Percentiles rank a stretch among this genome's conserved stretches.
These are phyloP conservation scores for Colletotrichum sp. DNA, from an alignment of 2,329 filamentous ascomycete genomes.

Conservation along the genomic window DNA sequence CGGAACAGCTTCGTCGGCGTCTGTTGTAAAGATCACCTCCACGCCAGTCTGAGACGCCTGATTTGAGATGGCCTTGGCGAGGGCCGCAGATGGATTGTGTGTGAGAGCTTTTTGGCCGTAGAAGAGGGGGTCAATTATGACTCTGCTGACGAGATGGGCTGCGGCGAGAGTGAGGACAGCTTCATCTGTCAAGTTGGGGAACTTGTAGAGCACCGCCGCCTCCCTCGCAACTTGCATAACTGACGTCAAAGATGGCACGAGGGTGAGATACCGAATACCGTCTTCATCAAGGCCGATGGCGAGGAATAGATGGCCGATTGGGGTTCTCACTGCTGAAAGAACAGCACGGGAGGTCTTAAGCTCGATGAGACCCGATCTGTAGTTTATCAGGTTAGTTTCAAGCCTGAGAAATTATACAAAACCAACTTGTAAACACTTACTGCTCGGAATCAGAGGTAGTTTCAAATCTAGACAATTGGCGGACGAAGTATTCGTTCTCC, in stretches of 20 bases:
- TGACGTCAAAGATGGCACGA: not conserved
- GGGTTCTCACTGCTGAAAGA: not conserved
- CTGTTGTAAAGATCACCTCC: not conserved
- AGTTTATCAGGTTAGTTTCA: not conserved
- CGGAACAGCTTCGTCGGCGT: not conserved
- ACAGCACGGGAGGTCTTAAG: not conserved
- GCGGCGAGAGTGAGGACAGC: not conserved
- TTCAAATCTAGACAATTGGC: not conserved
- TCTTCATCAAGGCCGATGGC: not conserved
- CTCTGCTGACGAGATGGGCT: not conserved
- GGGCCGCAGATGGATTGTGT: not conserved
- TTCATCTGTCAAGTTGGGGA: not conserved
- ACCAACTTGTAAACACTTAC: not conserved
- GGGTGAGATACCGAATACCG: not conserved
- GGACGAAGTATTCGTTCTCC: not conserved
- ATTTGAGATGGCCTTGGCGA: not conserved
- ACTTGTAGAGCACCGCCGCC: not conserved
- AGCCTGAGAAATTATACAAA: not conserved
- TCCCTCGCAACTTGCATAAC: not conserved
- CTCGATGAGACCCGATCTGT: not conserved
- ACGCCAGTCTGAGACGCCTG: not conserved
- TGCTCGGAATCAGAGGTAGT: not conserved
- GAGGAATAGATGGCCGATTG: not conserved
- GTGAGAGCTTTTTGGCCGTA: not conserved
- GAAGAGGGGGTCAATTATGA: not conserved